These are phyloP conservation scores for Peziza echinospora DNA, from an alignment of 495 filamentous ascomycete genomes.

Conservation along the genomic window DNA sequence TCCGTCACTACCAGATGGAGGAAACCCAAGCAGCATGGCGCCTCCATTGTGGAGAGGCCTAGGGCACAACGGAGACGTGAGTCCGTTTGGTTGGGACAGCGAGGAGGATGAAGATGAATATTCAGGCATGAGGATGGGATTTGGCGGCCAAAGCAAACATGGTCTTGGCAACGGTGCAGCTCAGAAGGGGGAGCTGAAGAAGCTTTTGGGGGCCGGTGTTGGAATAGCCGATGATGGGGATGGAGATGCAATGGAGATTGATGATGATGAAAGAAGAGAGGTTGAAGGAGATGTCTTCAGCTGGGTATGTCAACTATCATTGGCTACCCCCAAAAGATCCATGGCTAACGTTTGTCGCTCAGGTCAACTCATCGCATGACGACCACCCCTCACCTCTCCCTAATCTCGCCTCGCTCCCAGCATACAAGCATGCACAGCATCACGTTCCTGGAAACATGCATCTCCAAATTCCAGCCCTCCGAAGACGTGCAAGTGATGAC, in stretches of 20 bases:
- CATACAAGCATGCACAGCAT: too few species aligned
- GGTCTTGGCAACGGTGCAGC: not conserved
- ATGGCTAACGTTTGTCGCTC: not conserved
- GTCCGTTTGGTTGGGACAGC: not conserved
- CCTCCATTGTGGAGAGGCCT: constrained; percentile 2
- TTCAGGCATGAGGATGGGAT: not conserved
- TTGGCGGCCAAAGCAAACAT: not conserved
- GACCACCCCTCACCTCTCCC: not conserved
- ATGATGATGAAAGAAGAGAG: constrained; percentile 9
- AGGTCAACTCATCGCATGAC: not conserved
- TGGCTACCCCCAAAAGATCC: not conserved
- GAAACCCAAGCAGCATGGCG: constrained; percentile 3
- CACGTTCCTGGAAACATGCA: too few species aligned
- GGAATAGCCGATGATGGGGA: not conserved
- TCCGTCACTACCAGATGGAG: constrained; percentile 5
- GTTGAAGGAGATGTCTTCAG: constrained; percentile 13
- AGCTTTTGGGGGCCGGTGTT: not conserved
- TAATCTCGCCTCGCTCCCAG: not conserved
- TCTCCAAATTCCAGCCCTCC: too few species aligned
- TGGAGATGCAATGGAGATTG: constrained; percentile 7
- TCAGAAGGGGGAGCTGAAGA: not conserved
- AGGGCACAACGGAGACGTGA: constrained; percentile 1
- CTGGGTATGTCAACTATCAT: constrained; percentile 7
- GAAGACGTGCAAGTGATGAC: too few species aligned
- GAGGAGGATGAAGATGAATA: not conserved